Evolutionary conservation across 352 stramenopile species (phyloP).

Genomic region (Peronospora destructor): DNA sequence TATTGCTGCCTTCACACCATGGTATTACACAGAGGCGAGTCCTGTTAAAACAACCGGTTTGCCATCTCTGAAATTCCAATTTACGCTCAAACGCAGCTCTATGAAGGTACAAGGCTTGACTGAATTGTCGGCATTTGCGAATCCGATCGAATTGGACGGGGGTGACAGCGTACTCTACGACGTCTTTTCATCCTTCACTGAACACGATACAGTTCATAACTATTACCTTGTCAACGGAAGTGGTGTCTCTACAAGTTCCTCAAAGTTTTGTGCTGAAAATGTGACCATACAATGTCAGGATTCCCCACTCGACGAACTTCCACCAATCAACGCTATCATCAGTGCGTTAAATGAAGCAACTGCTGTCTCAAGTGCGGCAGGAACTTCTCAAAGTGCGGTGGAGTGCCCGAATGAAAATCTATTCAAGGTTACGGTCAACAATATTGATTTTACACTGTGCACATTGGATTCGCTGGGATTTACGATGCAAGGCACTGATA

Average conservation of each 20-base stretch:
- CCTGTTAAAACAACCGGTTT: not conserved
- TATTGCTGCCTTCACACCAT: not conserved
- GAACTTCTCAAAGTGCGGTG: slow-evolving; percentile 6
- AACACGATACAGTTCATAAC: slow-evolving; percentile 18
- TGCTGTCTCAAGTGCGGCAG: slow-evolving; percentile 2
- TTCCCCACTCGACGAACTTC: slow-evolving; percentile 7
- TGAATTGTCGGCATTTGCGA: slow-evolving; percentile 28
- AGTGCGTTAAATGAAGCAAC: slow-evolving; percentile 13
- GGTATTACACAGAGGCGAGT: not conserved
- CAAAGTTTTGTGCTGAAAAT: slow-evolving; percentile 1
- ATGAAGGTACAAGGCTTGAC: slow-evolving; percentile 27
- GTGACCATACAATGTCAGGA: slow-evolving; percentile 11
- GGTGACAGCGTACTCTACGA: slow-evolving; percentile 27
- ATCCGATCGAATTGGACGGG: slow-evolving; percentile 14
- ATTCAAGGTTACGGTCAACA: slow-evolving; percentile 26
- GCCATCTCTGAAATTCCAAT: slow-evolving; percentile 25
- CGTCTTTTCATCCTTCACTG: slow-evolving; percentile 18
- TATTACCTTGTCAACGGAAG: slow-evolving; percentile 28
- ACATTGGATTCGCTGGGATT: slow-evolving; percentile 20
- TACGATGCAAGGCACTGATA: slow-evolving; percentile 23
- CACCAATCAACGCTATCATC: slow-evolving; percentile 25
- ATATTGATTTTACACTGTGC: slow-evolving; percentile 35
- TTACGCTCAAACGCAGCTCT: slow-evolving; percentile 28
- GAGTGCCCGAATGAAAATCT: slow-evolving; percentile 21
- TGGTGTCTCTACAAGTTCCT: slow-evolving; percentile 14